Conservation (phyloP, 2,329 filamentous ascomycete genomes). For the Clarireedia sp. region DNA sequence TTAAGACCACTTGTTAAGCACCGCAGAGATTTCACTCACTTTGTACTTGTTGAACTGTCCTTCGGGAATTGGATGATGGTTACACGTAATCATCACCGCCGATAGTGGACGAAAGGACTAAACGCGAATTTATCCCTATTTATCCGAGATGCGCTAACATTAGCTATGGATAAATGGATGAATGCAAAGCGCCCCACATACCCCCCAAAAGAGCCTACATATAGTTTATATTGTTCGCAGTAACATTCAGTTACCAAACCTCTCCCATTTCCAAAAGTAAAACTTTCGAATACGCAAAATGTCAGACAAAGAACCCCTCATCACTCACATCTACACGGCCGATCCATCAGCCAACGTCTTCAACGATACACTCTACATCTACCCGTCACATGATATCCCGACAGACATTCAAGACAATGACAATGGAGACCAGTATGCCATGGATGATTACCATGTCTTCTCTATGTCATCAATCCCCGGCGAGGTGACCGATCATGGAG, state of each 20-base stretch:
- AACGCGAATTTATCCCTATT: slow-evolving; percentile 3
- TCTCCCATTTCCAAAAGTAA: too few species aligned
- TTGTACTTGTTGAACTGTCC: too few species aligned
- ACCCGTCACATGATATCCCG: slow-evolving; percentile 73
- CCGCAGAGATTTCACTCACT: too few species aligned
- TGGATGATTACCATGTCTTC: slow-evolving; percentile 78
- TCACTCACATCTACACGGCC: slow-evolving; percentile 69
- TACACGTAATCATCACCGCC: neutral
- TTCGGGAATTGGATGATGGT: too few species aligned
- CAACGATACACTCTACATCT: slow-evolving; percentile 67
- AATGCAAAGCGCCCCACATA: neutral
- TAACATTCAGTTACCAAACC: too few species aligned
- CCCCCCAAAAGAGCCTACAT: neutral
- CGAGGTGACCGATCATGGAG: slow-evolving; percentile 61
- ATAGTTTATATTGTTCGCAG: neutral
- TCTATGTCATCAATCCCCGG: slow-evolving; percentile 42
- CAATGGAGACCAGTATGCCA: slow-evolving; percentile 80
- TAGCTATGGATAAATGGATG: slow-evolving; percentile 4
- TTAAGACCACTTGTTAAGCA: too few species aligned
- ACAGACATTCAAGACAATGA: slow-evolving; percentile 70
- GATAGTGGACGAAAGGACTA: neutral
- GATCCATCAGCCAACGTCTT: slow-evolving; percentile 78
- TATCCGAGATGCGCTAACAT: neutral
- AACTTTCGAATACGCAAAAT: neutral
- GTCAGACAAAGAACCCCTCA: slow-evolving; percentile 42